Evolutionary conservation across 441 rosid genomes (phyloP), one percentile per base, ranked within the genome.

Genomic region (Brassica balearica): DNA sequence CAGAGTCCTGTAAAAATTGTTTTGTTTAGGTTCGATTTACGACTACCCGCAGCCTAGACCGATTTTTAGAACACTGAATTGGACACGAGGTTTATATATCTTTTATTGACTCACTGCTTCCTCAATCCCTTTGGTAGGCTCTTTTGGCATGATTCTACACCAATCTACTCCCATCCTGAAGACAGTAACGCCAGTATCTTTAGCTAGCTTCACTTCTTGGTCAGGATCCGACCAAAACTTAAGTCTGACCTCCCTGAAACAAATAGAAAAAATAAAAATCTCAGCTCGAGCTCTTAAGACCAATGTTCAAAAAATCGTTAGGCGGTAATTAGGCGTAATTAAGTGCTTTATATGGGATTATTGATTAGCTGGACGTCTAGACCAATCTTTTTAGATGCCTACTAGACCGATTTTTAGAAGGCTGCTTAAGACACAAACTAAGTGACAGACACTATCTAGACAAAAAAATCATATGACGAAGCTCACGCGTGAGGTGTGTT

Each of bases 151-250:
- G 76, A 95, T 73, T 65, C 99, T 82, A 14, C 87, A 79, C 98
- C 97, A 95, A 86, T 95, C 99, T 7, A 95, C 79, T 83, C 99
- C 99, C 98, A 95, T 87, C 53, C 98, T 87, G 77, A 95, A 93
- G 51, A 95, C 87, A 81, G 87, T 84, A 51, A 93, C 67, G 19
- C 98, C 98, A 64, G 98, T 92, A 74, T 84, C 94, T 84, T 89
- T 93, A 3, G 97, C 99, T 79, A 95, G 88, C 79, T 86, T 90
- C 84, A 95, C 69, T 84, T 95, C 99, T 8, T 80, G 85, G 71
- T 93, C 99, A 84, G 99, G 99, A 79, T 95, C 99, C 81, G 95
- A 86, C 98, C 99, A 95, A 86, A 95, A 95, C 77, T 84, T 94
- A 60, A 95, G 85, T 74, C 98, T 95, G 69, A 90, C 95, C 88